Evolutionary conservation across 805 yeast species (phyloP).

Genomic region (Clavispora santaluciae): DNA sequence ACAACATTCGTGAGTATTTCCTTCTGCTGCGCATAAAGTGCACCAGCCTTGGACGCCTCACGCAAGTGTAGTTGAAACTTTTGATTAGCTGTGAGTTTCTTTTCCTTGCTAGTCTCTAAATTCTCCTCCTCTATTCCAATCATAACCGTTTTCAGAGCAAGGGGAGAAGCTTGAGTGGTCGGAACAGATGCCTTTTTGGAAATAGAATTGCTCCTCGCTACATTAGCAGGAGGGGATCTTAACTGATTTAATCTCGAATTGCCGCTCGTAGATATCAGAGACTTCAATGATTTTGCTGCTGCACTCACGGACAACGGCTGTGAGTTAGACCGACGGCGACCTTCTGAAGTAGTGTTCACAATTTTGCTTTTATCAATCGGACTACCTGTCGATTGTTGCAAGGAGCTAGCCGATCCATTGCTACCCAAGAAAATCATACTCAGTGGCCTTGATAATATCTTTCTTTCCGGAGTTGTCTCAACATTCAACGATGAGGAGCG

Average conservation of each 20-base stretch:
- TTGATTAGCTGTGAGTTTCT: slow-evolving; percentile 32
- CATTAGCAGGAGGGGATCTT: neutral
- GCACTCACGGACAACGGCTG: slow-evolving; percentile 24
- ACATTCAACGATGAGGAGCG: neutral
- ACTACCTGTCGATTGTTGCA: slow-evolving; percentile 4
- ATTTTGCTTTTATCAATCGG: slow-evolving; percentile 7
- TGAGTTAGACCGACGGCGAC: slow-evolving; percentile 34
- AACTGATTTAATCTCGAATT: neutral
- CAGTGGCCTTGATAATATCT: neutral
- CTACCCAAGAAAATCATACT: slow-evolving; percentile 22
- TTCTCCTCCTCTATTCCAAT: slow-evolving; percentile 18
- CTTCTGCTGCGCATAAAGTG: slow-evolving; percentile 34
- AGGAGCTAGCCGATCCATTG: slow-evolving; percentile 15
- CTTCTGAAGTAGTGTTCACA: slow-evolving; percentile 10
- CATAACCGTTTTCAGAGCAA: slow-evolving; percentile 1
- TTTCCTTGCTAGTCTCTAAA: slow-evolving; percentile 1
- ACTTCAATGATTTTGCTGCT: slow-evolving; percentile 19
- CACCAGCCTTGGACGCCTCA: slow-evolving; percentile 35
- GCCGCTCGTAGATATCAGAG: neutral
- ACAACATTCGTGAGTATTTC: slow-evolving; percentile 32
- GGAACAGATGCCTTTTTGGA: slow-evolving; percentile 5
- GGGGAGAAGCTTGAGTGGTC: slow-evolving; percentile 4
- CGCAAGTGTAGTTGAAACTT: slow-evolving; percentile 35
- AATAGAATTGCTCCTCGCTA: slow-evolving; percentile 5
- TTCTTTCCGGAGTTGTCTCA: neutral